Evolutionary conservation across 2,329 filamentous ascomycete genomes (phyloP), one percentile per base, ranked within the genome.

Genomic region (Lizonia empirigonia): DNA sequence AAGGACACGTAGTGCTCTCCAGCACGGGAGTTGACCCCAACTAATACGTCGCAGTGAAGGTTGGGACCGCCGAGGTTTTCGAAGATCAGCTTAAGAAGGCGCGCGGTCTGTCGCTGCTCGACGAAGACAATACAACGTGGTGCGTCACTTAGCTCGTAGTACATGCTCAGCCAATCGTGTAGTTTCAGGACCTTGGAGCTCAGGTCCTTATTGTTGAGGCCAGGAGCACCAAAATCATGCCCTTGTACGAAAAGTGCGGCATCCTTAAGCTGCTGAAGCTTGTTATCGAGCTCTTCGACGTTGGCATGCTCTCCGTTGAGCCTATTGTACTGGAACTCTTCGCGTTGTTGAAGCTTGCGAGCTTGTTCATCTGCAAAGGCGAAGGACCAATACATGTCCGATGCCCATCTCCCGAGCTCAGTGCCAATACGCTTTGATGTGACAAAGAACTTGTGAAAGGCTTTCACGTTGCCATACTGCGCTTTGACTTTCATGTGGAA

Each of bases 111-210:
- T 32, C 91, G 81, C 67, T 88, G 82, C 54, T 90, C 81, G 0
- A 96, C 91, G 70, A 99, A 97, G 0, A 97, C 83, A 47, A 99
- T 96, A 65, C 91, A 96, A 53, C 86, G 85, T 22, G 81, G 78
- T 6, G 85, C 78, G 1, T 78, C 79, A 2, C 77, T 73, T 2
- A 78, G 72, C 24, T 81, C 74, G 63, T 91, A 97, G 40, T 87
- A 81, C 7, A 83, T 71, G 3, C 72, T 68, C 1, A 97, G 77
- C 47, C 85, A 83, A 2, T 77, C 67, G 18, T 84, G 69, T 0
- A 97, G 80, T 5, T 80, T 62, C 4, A 81, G 71, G 0, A 93
- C 86, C 70, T 97, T 99, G 13, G 84, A 78, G 20, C 91, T 96
- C 10, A 96, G 64, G 2, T 79, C 65, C 1, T 63, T 53, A 20